Evolutionary conservation across 2,329 filamentous ascomycete species (phyloP), one percentile per base, ranked within the genome.

Genomic region (Elsinoe fawcettii): DNA sequence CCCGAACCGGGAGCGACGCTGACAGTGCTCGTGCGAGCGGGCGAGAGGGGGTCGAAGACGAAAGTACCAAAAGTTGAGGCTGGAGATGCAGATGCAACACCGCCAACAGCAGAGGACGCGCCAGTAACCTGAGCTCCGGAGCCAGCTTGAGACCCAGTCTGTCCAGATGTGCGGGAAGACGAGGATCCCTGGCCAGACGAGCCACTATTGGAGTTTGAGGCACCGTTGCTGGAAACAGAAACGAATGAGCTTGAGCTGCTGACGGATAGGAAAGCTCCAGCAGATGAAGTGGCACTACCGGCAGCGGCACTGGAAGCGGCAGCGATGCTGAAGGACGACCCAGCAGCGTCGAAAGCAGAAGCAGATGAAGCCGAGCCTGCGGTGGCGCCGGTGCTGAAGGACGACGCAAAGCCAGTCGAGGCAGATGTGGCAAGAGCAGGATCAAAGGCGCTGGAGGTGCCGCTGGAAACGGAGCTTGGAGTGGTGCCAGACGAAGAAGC

Each of bases 211-310:
- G 20, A 22, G n/a, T 53, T 53, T 30, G 22, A 12, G 3, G 30
- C 32, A 18, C 32, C 49, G 25, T 53, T 53, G 18, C 30, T 56
- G 25, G 54, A 43, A 12, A 56, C 43, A 5, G 41, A 46, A 7
- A 46, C 41, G n/a, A 56, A 56, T 32, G 54, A 47, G 43, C 54
- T 39, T 9, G 54, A 56, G 22, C 54, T 56, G 32, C 54, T 56
- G 54, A 56, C 32, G 23, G 54, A 56, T 5, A 47, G 16, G 41
- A 56, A 56, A 23, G 54, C 54, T 16, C 54, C 43, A 18, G n/a
- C 27, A 18, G 54, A 47, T 9, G 54, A 56, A 5, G 53, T 55
- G 22, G 30, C 49, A 55, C 16, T 37, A 37, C 49, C 22, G 25
- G 25, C 41, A 37, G 30, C 49, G 5, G 30, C 16, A 25, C 22